Evolutionary conservation across 2,329 filamentous ascomycete genomes (phyloP).

Genomic region (Grosmannia huntii): DNA sequence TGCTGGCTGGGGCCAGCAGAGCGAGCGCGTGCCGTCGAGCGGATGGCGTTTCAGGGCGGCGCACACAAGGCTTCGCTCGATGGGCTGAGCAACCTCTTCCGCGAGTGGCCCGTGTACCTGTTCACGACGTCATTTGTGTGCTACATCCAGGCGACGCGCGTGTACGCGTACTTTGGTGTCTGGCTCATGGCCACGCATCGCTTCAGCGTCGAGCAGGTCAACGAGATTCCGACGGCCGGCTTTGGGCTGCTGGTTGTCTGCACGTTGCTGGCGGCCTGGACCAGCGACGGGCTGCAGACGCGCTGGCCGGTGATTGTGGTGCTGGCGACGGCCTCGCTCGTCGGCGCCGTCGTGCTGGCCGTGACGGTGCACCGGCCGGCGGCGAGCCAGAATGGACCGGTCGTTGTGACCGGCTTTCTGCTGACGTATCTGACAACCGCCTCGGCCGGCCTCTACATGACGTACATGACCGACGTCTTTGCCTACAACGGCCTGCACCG

Average conservation of each 20-base stretch:
- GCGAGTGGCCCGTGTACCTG: conserved; percentile 10
- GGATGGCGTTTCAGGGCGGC: conserved; percentile 2
- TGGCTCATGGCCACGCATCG: conserved; percentile 18
- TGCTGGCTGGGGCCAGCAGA: conserved; percentile 6
- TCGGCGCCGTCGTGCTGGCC: conserved; percentile 7
- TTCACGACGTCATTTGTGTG: conserved; percentile 6
- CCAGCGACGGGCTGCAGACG: conserved; percentile 32
- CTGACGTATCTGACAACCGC: conserved; percentile 7
- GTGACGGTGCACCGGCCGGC: neutral
- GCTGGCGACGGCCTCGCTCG: conserved; percentile 5
- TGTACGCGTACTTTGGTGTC: conserved; percentile 11
- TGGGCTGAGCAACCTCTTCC: conserved; percentile 4
- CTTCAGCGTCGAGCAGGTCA: conserved; percentile 32
- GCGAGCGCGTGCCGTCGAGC: conserved; percentile 3
- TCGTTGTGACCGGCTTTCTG: conserved; percentile 7
- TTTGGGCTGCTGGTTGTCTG: conserved; percentile 21
- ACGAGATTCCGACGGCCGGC: conserved; percentile 27
- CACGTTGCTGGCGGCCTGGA: conserved; percentile 38
- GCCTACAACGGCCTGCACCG: conserved; percentile 7
- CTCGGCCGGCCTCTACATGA: conserved; percentile 8
- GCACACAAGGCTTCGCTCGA: too few relatives aligned
- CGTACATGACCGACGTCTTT: conserved; percentile 9
- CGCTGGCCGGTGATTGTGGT: conserved; percentile 36
- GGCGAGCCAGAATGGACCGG: neutral
- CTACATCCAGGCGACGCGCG: conserved; percentile 8